A percentile compares a stretch with the other conserved stretches of the same genome.
These are phyloP conservation scores for Candida buenavistaensis DNA, from an alignment of 1,139 yeast genomes.

Conservation along the genomic window DNA sequence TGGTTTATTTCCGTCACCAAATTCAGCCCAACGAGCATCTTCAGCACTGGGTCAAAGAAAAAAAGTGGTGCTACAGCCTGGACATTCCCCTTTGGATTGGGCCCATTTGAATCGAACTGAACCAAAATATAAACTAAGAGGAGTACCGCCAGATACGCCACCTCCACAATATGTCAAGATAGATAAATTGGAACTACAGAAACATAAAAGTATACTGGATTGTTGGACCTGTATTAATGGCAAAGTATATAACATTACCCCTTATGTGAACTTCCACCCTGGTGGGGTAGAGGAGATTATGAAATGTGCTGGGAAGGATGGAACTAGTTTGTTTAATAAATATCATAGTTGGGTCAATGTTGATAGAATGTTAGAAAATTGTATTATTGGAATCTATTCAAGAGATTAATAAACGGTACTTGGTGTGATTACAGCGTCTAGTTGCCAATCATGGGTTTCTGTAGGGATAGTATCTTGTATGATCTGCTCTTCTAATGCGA, in stretches of 20 bases:
- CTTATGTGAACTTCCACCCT: conserved; percentile 84
- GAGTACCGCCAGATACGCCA: conserved; percentile 40
- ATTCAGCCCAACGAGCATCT: conserved; percentile 42
- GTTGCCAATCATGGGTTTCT: conserved; percentile 67
- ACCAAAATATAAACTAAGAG: conserved; percentile 35
- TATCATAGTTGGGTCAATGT: conserved; percentile 90
- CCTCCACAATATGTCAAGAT: conserved; percentile 53
- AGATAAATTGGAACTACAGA: conserved; percentile 55
- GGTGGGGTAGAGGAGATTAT: conserved; percentile 84
- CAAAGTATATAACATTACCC: conserved; percentile 80
- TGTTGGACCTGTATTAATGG: conserved; percentile 87
- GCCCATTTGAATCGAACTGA: conserved; percentile 50
- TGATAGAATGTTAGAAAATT: conserved; percentile 76
- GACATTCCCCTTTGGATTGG: conserved; percentile 89
- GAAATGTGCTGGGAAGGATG: conserved; percentile 84
- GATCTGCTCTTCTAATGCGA: conserved; percentile 74
- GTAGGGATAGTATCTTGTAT: conserved; percentile 52
- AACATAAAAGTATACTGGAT: conserved; percentile 61
- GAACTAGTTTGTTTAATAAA: conserved; percentile 74
- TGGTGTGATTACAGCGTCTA: conserved; percentile 58
- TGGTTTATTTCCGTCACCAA: conserved; percentile 36
- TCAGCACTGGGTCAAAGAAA: conserved; percentile 24
- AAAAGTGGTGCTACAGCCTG: conserved; percentile 71
- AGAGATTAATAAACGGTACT: conserved; percentile 1
- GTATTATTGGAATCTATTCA: conserved; percentile 63